Percentiles rank a stretch among this genome's conserved stretches.
Conservation (phyloP, 768 basidiomycete species). For the Boletellus sp. region DNA sequence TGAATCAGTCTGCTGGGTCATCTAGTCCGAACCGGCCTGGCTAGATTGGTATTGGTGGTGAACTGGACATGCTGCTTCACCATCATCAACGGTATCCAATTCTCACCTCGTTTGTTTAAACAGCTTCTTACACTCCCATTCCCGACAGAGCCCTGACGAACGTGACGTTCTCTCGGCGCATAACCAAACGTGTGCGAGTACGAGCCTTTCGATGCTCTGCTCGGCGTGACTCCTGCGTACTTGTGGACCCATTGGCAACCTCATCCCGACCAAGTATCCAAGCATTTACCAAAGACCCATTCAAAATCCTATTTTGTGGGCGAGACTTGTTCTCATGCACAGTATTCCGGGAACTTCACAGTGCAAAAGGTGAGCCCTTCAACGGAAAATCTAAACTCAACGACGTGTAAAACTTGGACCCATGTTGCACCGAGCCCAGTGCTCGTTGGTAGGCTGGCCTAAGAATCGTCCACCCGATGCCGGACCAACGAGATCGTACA, state of each 20-base stretch:
- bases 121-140: neutral
- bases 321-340: conserved; percentile 84
- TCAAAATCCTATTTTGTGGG: conserved; percentile 84
- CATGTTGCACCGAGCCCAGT: neutral
- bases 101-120: neutral
- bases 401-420: neutral
- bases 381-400: neutral
- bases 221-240: neutral
- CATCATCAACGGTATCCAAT: neutral
- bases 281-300: conserved; percentile 31
- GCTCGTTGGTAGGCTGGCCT: neutral
- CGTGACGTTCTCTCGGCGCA: neutral
- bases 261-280: neutral
- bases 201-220: neutral
- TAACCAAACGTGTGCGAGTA: neutral
- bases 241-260: neutral
- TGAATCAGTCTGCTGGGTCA: too few relatives aligned
- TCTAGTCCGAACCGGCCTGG: too few relatives aligned
- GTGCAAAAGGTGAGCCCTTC: conserved; percentile 52
- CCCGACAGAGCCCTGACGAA: neutral
- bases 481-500: too few relatives aligned
- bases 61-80: conserved; percentile 1
- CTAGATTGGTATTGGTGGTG: too few relatives aligned
- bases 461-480: too few relatives aligned
- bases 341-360: conserved; percentile 61